phyloP scores from a whole-genome alignment of 371 early-diverging fungal species.

The Lichtheimia corymbifera region DNA sequence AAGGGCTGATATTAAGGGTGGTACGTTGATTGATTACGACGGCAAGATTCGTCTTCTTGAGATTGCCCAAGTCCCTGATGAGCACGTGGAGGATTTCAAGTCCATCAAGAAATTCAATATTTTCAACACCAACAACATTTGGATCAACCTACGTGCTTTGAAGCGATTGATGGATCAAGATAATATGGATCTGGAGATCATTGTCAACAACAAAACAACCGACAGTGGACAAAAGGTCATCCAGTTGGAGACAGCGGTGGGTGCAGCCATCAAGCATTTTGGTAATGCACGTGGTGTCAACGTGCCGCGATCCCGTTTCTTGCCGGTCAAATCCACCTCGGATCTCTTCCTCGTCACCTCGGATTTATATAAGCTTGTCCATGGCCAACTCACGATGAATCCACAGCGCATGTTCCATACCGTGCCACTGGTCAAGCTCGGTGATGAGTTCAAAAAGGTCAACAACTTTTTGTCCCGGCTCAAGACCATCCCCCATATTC shows the following conservation, averaged over 20 bases:
- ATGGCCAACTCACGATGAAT: slow-evolving; percentile 92
- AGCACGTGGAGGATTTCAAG: slow-evolving; percentile 98
- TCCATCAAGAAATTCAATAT: slow-evolving; percentile 99
- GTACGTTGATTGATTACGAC: slow-evolving; percentile 98
- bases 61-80: slow-evolving; percentile 99
- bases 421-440: slow-evolving; percentile 95
- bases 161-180: slow-evolving; percentile 90
- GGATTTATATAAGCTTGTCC: slow-evolving; percentile 89
- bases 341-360: slow-evolving; percentile 98
- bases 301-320: slow-evolving; percentile 97
- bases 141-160: slow-evolving; percentile 97
- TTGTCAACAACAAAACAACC: slow-evolving; percentile 95
- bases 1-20: slow-evolving; percentile 99
- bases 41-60: slow-evolving; percentile 94
- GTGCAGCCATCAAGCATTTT: slow-evolving; percentile 99
- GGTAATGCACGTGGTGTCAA: slow-evolving; percentile 95
- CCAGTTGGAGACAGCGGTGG: slow-evolving; percentile 99
- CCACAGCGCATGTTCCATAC: slow-evolving; percentile 90
- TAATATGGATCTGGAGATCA: slow-evolving; percentile 92
- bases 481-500: slow-evolving; percentile 92
- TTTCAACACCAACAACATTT: slow-evolving; percentile 99
- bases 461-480: slow-evolving; percentile 69
- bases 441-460: slow-evolving; percentile 98
- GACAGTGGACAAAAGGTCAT: slow-evolving; percentile 92
- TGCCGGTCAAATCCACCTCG: slow-evolving; percentile 99